Evolutionary conservation across 2,329 filamentous ascomycete species (phyloP), one percentile per base, ranked within the genome.

Genomic region (Penicillium brasilianum): DNA sequence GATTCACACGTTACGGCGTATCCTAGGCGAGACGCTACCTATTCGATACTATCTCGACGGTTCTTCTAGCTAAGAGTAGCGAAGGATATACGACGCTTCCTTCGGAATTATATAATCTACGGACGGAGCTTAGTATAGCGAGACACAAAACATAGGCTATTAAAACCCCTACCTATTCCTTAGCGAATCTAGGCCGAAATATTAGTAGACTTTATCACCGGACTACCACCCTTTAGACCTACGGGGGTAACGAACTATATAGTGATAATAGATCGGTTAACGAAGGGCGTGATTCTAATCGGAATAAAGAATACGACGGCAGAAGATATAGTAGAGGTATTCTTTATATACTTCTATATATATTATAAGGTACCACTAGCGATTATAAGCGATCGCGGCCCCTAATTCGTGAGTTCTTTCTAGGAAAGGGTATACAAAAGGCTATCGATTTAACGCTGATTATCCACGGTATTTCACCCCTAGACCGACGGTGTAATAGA

Each of bases 71-170:
- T 16, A 14, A 14, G 41, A 14, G 28, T 13, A 10, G n/a, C n/a
- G 9, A 56, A 56, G n/a, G 41, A 56, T 14, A 14, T 56, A 22
- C 10, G 32, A 18, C 13, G 18, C 1, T 57, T 57, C 20, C 22
- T 57, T n/a, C 34, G 34, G 3, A 57, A 57, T n/a, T 55, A 55
- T 46, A 46, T 22, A 30, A 36, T 55, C 7, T 55, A 55, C 11
- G 22, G 53, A 13, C 16, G 39, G n/a, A 55, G 53, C 18, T 18
- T 22, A 36, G 30, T 55, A 46, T 55, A 55, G 39, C 18, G 36
- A 11, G 20, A 54, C 18, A 54, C 14, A 6, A 53, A 53, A 10
- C 25, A 53, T 53, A 53, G 50, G 3, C 34, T 53, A 53, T 53
- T 53, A 53, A 54, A 54, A 32, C 36, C 11, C 2, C 43, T 30